Evolutionary conservation across 805 yeast species (phyloP), one percentile per base, ranked within the genome.

Genomic region (Candida berthetii): DNA sequence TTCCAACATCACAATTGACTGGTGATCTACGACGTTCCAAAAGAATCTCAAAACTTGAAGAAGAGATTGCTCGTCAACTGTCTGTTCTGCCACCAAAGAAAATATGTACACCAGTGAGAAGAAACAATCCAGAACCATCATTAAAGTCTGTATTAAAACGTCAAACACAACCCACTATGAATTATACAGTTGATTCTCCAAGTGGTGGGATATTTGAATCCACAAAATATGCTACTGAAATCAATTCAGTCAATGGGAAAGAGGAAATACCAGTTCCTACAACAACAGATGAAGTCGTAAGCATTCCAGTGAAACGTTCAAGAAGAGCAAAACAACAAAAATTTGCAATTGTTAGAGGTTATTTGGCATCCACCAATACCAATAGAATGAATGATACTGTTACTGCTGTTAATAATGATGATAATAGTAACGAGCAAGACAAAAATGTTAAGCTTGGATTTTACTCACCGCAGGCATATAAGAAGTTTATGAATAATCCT

Each of bases 171-270:
- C 25, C 25, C 9, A 22, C 9, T 22, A 22, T 22, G 25, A 22
- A 22, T 22, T 22, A 22, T 22, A 22, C 9, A 7, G 25, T 22
- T 22, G 25, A 22, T 22, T n/a, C n/a, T n/a, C n/a, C n/a, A 98
- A 35, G 93, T 60, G n/a, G n/a, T n/a, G n/a, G n/a, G n/a, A n/a
- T n/a, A n/a, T 72, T 70, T 47, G 86, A 81, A 51, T 85, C 86
- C 9, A 80, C 86, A 3, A 74, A 71, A 48, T 80, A 75, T 58
- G 88, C 85, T 2, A 81, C 87, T 1, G 85, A 80, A 54, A 65
- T 81, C 42, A 81, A 81, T 54, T 71, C 85, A 0, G 68, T 74
- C 31, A 80, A 78, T 50, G 69, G 82, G 43, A n/a, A 22, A 7
- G 75, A 72, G 45, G 85, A 82, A 8, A 73, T 81, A 37, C 80